A percentile compares a stretch with the other conserved stretches of the same genome.
Conservation (phyloP, 1,284 basidiomycete genomes). For the Agroathelia rolfsii region DNA sequence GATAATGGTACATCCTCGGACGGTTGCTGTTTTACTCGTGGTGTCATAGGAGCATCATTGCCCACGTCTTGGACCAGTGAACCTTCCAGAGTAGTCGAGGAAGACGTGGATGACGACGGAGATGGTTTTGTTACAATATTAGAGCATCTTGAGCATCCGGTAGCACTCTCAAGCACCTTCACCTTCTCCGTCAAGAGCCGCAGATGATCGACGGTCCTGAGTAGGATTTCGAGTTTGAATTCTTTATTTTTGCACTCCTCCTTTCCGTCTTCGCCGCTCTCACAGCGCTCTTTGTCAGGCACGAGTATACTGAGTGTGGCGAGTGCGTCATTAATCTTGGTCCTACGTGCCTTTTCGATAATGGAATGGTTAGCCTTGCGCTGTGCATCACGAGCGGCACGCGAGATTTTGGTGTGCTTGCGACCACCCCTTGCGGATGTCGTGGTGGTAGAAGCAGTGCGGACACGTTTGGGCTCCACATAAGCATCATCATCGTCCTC, state of each 20-base stretch:
- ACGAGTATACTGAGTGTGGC: constrained; percentile 57
- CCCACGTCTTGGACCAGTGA: no score
- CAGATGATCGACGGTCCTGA: constrained; percentile 61
- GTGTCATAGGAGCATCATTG: no score
- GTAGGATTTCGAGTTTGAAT: constrained; percentile 74
- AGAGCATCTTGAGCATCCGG: constrained; percentile 25
- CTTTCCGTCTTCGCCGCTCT: constrained; percentile 19
- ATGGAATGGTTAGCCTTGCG: constrained; percentile 76
- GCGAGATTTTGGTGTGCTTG: constrained; percentile 58
- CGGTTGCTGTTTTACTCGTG: no score
- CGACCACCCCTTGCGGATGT: constrained; percentile 47
- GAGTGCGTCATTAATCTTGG: constrained; percentile 77
- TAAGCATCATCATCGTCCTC: no score
- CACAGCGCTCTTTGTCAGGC: constrained; percentile 27
- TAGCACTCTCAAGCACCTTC: constrained; percentile 31
- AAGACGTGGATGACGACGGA: not conserved
- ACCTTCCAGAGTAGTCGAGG: not conserved
- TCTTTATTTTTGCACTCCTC: constrained; percentile 43
- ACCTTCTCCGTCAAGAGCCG: constrained; percentile 50
- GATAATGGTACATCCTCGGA: no score
- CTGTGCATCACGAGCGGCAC: constrained; percentile 63
- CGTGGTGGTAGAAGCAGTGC: constrained; percentile 13
- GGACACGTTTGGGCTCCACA: no score
- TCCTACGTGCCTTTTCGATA: constrained; percentile 73
- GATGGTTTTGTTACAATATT: no score